phyloP scores from a whole-genome alignment of 495 filamentous ascomycete species.

The Penicillium verhagenii region DNA sequence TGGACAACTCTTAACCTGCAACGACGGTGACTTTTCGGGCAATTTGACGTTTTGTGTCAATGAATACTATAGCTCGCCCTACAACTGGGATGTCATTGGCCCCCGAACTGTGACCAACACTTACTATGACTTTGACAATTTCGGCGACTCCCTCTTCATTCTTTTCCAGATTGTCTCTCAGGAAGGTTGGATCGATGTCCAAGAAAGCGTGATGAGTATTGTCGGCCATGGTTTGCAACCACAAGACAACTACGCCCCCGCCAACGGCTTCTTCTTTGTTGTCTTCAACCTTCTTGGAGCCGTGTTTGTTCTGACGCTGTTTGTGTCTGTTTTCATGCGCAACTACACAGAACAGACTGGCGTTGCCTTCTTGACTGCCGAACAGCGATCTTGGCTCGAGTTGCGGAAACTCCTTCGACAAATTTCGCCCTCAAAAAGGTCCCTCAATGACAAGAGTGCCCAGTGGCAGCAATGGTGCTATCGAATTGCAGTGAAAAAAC shows the following conservation, averaged over 20 bases:
- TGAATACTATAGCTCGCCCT: conserved; percentile 77
- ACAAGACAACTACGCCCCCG: conserved; percentile 62
- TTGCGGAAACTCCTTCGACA: conserved; percentile 89
- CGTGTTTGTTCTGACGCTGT: conserved; percentile 96
- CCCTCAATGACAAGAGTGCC: conserved; percentile 67
- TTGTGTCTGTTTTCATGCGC: conserved; percentile 99
- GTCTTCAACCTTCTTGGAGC: conserved; percentile 95
- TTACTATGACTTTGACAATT: conserved; percentile 92
- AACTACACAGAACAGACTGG: conserved; percentile 99
- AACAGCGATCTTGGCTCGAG: conserved; percentile 97
- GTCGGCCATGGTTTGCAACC: conserved; percentile 75
- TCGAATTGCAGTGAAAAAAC: conserved; percentile 88
- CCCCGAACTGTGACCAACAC: conserved; percentile 78
- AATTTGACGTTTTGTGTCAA: conserved; percentile 68
- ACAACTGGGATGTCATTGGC: conserved; percentile 76
- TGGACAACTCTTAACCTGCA: conserved; percentile 76
- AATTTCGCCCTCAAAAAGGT: conserved; percentile 87
- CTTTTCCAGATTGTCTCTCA: conserved; percentile 99
- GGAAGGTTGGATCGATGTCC: conserved; percentile 94
- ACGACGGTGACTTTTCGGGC: conserved; percentile 60
- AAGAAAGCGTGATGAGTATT: conserved; percentile 78
- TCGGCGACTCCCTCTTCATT: conserved; percentile 86
- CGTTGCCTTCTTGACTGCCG: conserved; percentile 92
- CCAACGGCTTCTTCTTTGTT: conserved; percentile 91
- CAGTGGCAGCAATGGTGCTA: conserved; percentile 93